Percentiles rank a stretch among this genome's conserved stretches.
Evolutionary conservation across 306 rosid species (phyloP).

Genomic region (Comarum palustre): DNA sequence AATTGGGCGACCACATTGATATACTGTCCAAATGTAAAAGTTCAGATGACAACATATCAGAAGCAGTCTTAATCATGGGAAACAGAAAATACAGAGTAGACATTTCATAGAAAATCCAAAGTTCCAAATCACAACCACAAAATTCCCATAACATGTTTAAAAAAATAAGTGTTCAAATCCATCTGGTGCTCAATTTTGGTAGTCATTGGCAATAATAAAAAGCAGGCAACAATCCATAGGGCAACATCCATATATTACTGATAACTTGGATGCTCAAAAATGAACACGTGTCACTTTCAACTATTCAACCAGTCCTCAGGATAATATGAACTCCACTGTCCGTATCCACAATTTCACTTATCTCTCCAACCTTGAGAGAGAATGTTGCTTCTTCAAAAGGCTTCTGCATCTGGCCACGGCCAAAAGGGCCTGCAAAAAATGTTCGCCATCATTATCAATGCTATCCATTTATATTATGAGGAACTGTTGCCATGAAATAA

Average conservation of each 20-base stretch:
- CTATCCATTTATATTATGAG: background rate
- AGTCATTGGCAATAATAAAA: conserved; percentile 2
- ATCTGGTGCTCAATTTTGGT: conserved; percentile 13
- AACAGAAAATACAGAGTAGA: background rate
- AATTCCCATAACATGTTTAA: conserved; percentile 20
- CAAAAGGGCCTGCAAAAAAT: conserved; percentile 68
- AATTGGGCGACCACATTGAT: no score
- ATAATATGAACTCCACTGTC: conserved; percentile 96
- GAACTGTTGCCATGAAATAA: background rate
- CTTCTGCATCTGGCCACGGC: conserved; percentile 98
- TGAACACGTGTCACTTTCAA: conserved; percentile 10
- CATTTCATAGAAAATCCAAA: background rate
- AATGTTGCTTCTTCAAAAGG: conserved; percentile 86
- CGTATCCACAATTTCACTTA: conserved; percentile 86
- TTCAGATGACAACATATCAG: no score
- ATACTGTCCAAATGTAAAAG: no score
- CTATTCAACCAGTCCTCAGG: conserved; percentile 62
- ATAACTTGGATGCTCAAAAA: conserved; percentile 18
- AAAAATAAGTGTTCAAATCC: conserved; percentile 32
- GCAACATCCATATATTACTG: background rate
- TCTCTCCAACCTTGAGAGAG: conserved; percentile 76
- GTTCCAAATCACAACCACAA: conserved; percentile 38
- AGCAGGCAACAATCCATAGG: conserved; percentile 24
- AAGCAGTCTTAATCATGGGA: background rate
- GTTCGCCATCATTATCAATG: background rate